Percentiles rank a stretch among this genome's conserved stretches.
Conservation (phyloP, 1,284 basidiomycete genomes). For the Boletus nobilissimus region DNA sequence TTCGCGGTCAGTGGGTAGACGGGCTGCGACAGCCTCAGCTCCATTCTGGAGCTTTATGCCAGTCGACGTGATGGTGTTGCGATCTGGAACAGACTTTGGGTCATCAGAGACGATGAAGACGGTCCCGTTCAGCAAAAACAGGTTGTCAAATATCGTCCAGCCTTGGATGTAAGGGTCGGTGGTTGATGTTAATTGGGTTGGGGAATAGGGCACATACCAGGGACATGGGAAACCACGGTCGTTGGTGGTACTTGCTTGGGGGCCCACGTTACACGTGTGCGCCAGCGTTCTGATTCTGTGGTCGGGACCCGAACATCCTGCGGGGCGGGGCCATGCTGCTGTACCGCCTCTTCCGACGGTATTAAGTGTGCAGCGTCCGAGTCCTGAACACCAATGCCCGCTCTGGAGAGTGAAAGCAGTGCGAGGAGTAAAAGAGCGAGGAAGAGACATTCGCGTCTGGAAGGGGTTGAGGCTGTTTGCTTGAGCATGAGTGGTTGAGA, state of each 20-base stretch:
- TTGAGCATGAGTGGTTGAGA: conserved; percentile 31
- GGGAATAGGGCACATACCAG: conserved; percentile 53
- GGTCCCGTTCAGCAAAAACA: conserved; percentile 82
- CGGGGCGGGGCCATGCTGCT: no score
- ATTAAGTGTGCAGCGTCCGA: conserved; percentile 23
- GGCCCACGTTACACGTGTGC: conserved; percentile 54
- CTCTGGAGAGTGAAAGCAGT: conserved; percentile 55
- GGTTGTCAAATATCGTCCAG: conserved; percentile 85
- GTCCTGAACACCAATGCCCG: conserved; percentile 27
- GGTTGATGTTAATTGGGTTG: neutral
- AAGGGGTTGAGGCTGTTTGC: conserved; percentile 47
- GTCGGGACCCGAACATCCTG: conserved; percentile 25
- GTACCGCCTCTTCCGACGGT: no score
- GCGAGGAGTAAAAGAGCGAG: conserved; percentile 58
- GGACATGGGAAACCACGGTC: conserved; percentile 67
- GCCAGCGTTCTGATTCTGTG: conserved; percentile 39
- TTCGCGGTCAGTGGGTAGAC: conserved; percentile 78
- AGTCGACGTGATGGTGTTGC: conserved; percentile 66
- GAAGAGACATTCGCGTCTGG: conserved; percentile 60
- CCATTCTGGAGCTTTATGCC: conserved; percentile 60
- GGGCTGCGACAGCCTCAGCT: conserved; percentile 54
- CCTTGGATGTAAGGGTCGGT: conserved; percentile 54
- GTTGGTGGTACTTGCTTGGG: conserved; percentile 61
- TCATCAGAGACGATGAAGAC: conserved; percentile 76
- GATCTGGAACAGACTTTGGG: conserved; percentile 63